Evolutionary conservation across 192 early-diverging fungal species (phyloP).

Genomic region (Coemansia sp.): DNA sequence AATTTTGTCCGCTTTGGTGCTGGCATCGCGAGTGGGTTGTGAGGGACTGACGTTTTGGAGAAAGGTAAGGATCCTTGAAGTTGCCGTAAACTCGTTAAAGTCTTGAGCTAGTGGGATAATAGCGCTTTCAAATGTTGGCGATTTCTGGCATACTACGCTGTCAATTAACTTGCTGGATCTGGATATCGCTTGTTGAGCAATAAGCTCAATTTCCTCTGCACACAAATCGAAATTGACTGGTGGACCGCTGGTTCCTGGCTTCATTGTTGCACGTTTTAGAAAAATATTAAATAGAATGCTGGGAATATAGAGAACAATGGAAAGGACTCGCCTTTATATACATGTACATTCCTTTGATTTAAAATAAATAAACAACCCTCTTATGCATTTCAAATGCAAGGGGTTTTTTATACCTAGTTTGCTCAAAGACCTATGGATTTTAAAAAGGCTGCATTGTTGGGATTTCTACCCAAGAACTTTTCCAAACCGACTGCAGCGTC

Average conservation of each 20-base stretch:
- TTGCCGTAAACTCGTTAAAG: slow-evolving; percentile 1
- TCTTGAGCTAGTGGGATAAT: slow-evolving; percentile 4
- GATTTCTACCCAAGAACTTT: slow-evolving; percentile 60
- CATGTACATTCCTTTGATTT: neutral
- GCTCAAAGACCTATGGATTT: slow-evolving; percentile 57
- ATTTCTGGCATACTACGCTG: neutral
- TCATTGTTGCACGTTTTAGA: no score
- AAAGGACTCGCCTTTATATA: neutral
- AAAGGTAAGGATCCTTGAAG: neutral
- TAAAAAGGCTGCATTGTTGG: slow-evolving; percentile 48
- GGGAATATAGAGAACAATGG: slow-evolving; percentile 1
- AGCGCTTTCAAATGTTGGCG: slow-evolving; percentile 8
- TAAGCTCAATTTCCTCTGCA: slow-evolving; percentile 1
- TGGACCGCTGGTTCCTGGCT: no score
- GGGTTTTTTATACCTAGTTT: slow-evolving; percentile 6
- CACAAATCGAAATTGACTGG: slow-evolving; percentile 2
- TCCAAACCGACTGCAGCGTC: slow-evolving; percentile 62
- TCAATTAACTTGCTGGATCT: neutral
- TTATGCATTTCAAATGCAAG: slow-evolving; percentile 4
- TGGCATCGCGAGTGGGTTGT: slow-evolving; percentile 60
- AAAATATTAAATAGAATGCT: neutral
- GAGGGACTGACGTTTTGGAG: slow-evolving; percentile 41
- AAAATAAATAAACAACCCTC: neutral
- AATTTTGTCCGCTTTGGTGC: slow-evolving; percentile 57
- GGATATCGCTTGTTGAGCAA: neutral